Evolutionary conservation across 495 filamentous ascomycete species (phyloP), one percentile per base, ranked within the genome.

Genomic region (Lophiostoma macrostomum): DNA sequence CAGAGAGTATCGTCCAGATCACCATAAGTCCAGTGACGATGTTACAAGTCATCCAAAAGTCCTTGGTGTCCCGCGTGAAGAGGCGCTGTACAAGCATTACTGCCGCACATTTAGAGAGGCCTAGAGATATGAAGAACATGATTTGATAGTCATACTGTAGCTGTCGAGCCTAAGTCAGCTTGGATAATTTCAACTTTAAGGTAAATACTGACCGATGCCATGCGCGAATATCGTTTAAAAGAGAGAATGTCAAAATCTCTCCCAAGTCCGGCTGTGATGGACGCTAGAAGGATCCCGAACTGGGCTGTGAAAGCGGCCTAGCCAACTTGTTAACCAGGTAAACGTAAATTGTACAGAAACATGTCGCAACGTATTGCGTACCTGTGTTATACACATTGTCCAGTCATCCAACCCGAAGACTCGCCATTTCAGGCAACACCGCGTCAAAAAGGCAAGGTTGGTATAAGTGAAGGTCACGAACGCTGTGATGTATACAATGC

Each of bases 401-500:
- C 55, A 63, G 34, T 63, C 60, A 25, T 63, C 60, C 12, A 46
- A 39, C 0, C 60, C 60, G 43, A 63, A 59, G 6, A 53, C 44
- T 12, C 50, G 28, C 44, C 56, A 52, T 37, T 63, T 63, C 31
- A 63, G 51, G 25, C 44, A 50, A 34, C 37, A 51, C 32, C 60
- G 25, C 11, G 54, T 37, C 12, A 60, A 4, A 19, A 63, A 56
- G 6, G 56, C 42, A 16, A 63, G 28, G 3, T 35, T 24, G 8
- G 60, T 39, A 34, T 63, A 63, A 14, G 43, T 53, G 19, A 57
- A 36, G 5, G 32, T 11, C 18, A 63, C 31, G 36, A 63, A 41
- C 18, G 55, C 41, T 8, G 53, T 42, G 23, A 63, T 63, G 32
- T 56, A 63, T 13, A 63, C 42, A 2, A 55, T 8, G 11, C 60